Percentiles rank a stretch among this genome's conserved stretches.
phyloP scores from a whole-genome alignment of 306 rosid genomes.

The Sindora glabra region DNA sequence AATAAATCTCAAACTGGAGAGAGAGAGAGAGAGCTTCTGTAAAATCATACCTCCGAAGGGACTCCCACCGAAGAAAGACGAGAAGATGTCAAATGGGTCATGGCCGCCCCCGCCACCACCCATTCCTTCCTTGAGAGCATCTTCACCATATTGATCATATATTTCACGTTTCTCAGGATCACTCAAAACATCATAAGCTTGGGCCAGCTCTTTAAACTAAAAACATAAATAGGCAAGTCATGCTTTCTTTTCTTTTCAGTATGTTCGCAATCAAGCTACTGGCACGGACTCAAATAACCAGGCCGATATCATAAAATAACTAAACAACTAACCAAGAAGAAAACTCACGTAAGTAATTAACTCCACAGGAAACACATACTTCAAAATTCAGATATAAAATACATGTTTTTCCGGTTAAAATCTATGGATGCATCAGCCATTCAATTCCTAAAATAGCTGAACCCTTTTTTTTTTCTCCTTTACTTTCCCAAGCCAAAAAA shows the following conservation, averaged over 20 bases:
- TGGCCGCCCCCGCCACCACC: slow-evolving; percentile 91
- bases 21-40: no score
- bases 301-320: neutral
- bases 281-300: neutral
- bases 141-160: slow-evolving; percentile 90
- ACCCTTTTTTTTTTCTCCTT: neutral
- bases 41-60: slow-evolving; percentile 63
- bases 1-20: neutral
- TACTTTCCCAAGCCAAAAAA: neutral
- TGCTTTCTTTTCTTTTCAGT: neutral
- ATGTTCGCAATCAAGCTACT: neutral
- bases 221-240: neutral
- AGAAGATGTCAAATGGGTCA: slow-evolving; percentile 91
- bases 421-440: no score
- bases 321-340: neutral
- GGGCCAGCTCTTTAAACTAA: slow-evolving; percentile 90
- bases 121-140: slow-evolving; percentile 98
- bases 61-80: slow-evolving; percentile 83
- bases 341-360: neutral
- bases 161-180: slow-evolving; percentile 95
- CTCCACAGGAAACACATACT: no score
- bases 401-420: no score
- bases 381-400: no score
- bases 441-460: no score
- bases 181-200: slow-evolving; percentile 87